Evolutionary conservation across 2,329 filamentous ascomycete genomes (phyloP), one percentile per base, ranked within the genome.

Genomic region (Pseudogymnoascus sp.): DNA sequence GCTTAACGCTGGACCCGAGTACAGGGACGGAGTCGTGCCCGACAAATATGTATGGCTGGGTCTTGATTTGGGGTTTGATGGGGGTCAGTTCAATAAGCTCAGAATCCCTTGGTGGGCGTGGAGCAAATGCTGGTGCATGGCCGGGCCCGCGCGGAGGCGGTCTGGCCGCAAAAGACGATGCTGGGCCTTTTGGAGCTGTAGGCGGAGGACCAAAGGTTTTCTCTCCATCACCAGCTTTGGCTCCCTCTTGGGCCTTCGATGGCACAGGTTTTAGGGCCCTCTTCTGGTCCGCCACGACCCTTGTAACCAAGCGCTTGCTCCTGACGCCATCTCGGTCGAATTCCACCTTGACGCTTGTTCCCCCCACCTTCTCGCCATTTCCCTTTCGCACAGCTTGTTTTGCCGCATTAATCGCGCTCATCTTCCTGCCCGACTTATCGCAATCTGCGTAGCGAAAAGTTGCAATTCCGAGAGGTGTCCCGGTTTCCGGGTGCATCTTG

Each of bases 401-500:
- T 8, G 95, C 93, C 42, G 93, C 90, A 65, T 90, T 87, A 42
- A 89, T 85, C 5, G 91, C 95, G 60, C 87, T 83, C 40, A 91
- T 78, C 2, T 76, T 80, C 68, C 79, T 78, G 6, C 47, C 65
- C 8, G 68, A 69, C 36, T 68, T 71, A 4, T 61, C 47, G 15
- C 60, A 36, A 73, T 97, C 93, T 71, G 89, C 87, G 75, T 96
- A 99, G 65, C 89, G 87, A 72, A 99, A 91, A 15, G 91, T 91
- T 68, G 91, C 96, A 73, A 99, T 93, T 11, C 95, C 95, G 11
- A 99, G 83, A 73, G 96, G 96, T 72, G 91, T 95, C 17, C 95
- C 95, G 11, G 93, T 97, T 64, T 93, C 88, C 8, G 95, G 95
- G 75, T 99, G 92, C 71, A 96, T 93, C 74, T 96, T 93, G 73